phyloP scores from a whole-genome alignment of 1,284 basidiomycete genomes.

The Microbotryum violaceum region DNA sequence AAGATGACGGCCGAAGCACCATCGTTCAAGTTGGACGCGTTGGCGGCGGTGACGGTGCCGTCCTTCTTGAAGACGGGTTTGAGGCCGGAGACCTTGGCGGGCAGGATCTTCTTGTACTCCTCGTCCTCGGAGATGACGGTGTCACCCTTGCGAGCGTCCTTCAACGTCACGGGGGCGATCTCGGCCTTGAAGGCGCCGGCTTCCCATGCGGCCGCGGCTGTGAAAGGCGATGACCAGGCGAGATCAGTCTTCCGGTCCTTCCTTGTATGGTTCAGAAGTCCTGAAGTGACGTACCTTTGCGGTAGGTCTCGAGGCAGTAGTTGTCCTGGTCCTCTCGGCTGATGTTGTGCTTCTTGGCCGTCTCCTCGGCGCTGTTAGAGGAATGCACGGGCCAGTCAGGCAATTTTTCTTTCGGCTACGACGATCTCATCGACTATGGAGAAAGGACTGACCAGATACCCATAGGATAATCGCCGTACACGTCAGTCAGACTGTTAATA shows the following conservation, averaged over 20 bases:
- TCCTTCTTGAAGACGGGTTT: constrained; percentile 44
- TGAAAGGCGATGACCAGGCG: constrained; percentile 43
- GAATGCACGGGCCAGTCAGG: too few relatives aligned
- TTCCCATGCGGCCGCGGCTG: constrained; percentile 80
- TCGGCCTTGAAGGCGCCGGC: constrained; percentile 76
- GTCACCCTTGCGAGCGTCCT: constrained; percentile 87
- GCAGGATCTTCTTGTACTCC: constrained; percentile 65
- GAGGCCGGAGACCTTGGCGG: constrained; percentile 43
- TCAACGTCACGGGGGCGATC: constrained; percentile 80
- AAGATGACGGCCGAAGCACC: constrained; percentile 45
- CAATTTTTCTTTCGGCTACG: too few relatives aligned
- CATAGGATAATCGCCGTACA: constrained; percentile 61
- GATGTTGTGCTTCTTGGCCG: constrained; percentile 41
- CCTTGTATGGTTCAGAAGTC: too few relatives aligned
- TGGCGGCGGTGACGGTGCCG: constrained; percentile 46
- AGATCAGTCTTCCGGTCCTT: too few relatives aligned
- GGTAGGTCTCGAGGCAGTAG: constrained; percentile 75
- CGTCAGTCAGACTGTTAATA: constrained; percentile 79
- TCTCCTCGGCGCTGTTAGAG: constrained; percentile 40
- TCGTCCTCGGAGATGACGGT: constrained; percentile 87
- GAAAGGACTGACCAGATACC: constrained; percentile 52
- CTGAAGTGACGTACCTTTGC: background rate
- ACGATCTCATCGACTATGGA: constrained; percentile 18
- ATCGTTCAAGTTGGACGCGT: constrained; percentile 45
- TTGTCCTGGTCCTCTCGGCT: constrained; percentile 44